Percentiles rank a stretch among this genome's conserved stretches.
These are phyloP conservation scores for Talaromyces sp. DNA, from an alignment of 2,329 filamentous ascomycete genomes.

Conservation along the genomic window DNA sequence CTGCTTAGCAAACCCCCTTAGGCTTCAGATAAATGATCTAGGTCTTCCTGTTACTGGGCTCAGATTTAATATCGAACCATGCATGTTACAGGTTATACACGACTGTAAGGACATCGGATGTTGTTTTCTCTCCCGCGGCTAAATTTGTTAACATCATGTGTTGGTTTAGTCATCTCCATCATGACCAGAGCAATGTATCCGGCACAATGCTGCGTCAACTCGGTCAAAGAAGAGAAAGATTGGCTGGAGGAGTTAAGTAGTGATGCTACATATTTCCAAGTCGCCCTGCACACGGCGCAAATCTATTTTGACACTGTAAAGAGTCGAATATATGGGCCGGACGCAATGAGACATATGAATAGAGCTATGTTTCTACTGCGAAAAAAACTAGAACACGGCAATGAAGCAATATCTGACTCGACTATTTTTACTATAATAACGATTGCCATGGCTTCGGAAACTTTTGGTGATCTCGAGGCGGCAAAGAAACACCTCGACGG, in stretches of 20 bases:
- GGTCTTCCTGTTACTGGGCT: not conserved
- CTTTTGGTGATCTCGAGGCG: not conserved
- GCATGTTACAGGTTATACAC: not conserved
- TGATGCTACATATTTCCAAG: conserved; percentile 1
- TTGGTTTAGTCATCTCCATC: not conserved
- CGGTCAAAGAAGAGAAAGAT: not conserved
- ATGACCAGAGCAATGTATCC: conserved; percentile 6
- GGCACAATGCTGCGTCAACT: conserved; percentile 1
- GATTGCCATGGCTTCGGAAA: conserved; percentile 5
- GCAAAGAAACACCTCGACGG: conserved; percentile 2
- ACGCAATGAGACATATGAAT: not conserved
- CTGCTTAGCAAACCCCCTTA: not conserved
- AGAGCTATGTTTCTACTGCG: not conserved
- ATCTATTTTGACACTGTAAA: not conserved
- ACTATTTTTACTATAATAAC: conserved; percentile 2
- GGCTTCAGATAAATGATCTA: not conserved
- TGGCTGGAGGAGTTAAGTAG: not conserved
- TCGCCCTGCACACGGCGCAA: not conserved
- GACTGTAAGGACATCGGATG: not conserved
- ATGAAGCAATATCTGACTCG: not conserved
- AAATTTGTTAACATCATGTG: not conserved
- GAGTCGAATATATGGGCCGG: not conserved
- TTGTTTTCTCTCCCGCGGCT: not conserved
- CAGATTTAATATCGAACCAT: not conserved
- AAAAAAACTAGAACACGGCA: not conserved